Conservation (phyloP, 352 stramenopile genomes). For the Aphanomyces invadans region DNA sequence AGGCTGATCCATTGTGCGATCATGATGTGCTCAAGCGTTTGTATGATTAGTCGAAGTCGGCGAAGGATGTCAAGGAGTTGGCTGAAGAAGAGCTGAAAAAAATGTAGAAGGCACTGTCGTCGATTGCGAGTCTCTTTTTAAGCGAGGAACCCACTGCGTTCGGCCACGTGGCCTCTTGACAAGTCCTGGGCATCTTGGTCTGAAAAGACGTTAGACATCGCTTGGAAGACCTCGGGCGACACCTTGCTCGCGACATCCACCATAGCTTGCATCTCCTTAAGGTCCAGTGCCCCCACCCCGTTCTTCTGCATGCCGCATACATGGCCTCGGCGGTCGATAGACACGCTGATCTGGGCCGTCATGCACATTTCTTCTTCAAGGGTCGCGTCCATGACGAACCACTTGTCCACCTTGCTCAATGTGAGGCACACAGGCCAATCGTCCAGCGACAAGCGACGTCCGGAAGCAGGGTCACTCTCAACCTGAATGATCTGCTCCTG, state of each 20-base stretch:
- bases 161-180: constrained; percentile 37
- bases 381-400: constrained; percentile 57
- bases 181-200: constrained; percentile 46
- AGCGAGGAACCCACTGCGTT: constrained; percentile 61
- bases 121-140: constrained; percentile 26
- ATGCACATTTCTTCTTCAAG: constrained; percentile 75
- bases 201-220: constrained; percentile 40
- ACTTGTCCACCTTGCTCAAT: constrained; percentile 60
- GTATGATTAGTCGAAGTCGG: not conserved
- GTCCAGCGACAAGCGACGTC: constrained; percentile 41
- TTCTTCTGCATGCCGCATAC: constrained; percentile 75
- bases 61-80: constrained; percentile 13
- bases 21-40: not conserved
- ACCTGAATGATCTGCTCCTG: constrained; percentile 74
- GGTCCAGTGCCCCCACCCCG: constrained; percentile 51
- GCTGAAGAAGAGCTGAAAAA: constrained; percentile 22
- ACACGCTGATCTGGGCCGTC: constrained; percentile 62
- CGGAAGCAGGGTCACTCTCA: constrained; percentile 54
- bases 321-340: constrained; percentile 45
- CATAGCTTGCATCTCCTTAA: constrained; percentile 75
- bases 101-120: not conserved
- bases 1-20: no score
- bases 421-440: constrained; percentile 70
- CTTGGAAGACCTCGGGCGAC: constrained; percentile 56
- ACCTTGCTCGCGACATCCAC: constrained; percentile 58